Evolutionary conservation across 1,284 basidiomycete species (phyloP), one percentile per base, ranked within the genome.

Genomic region (Ganoderma sp.): DNA sequence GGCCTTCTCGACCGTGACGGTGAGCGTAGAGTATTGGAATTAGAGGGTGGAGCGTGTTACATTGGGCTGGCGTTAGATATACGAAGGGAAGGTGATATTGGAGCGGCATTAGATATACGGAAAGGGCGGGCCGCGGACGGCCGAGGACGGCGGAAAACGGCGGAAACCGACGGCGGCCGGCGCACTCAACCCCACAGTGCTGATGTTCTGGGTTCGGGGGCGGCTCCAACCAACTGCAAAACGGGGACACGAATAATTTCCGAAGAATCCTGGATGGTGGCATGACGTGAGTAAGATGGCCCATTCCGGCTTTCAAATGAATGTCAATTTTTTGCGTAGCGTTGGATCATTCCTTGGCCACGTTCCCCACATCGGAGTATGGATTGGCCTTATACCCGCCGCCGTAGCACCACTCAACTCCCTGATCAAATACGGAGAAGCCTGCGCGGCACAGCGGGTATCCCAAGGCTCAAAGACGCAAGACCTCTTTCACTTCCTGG

Each of bases 131-230:
- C n/a, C n/a, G n/a, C n/a, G n/a, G n/a, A n/a, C n/a, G n/a, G n/a
- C n/a, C n/a, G n/a, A n/a, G n/a, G n/a, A n/a, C n/a, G n/a, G n/a
- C n/a, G n/a, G n/a, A n/a, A n/a, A n/a, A n/a, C n/a, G n/a, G n/a
- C n/a, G n/a, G n/a, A n/a, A n/a, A n/a, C n/a, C n/a, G n/a, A n/a
- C n/a, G n/a, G n/a, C n/a, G n/a, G n/a, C n/a, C n/a, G n/a, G n/a
- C n/a, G n/a, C n/a, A n/a, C n/a, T n/a, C n/a, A n/a, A n/a, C n/a
- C n/a, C n/a, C n/a, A n/a, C n/a, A n/a, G n/a, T n/a, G n/a, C n/a
- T n/a, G n/a, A n/a, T n/a, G n/a, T n/a, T n/a, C 2, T 25, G 78
- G 78, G 4, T 78, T 76, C 34, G 76, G 78, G 1, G 77, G 78
- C 19, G 73, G 74, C 0, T 77, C 75, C 22, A 72, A 78, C 22